Evolutionary conservation across 352 stramenopile species (phyloP).

Genomic region (Phytophthora brassicae): DNA sequence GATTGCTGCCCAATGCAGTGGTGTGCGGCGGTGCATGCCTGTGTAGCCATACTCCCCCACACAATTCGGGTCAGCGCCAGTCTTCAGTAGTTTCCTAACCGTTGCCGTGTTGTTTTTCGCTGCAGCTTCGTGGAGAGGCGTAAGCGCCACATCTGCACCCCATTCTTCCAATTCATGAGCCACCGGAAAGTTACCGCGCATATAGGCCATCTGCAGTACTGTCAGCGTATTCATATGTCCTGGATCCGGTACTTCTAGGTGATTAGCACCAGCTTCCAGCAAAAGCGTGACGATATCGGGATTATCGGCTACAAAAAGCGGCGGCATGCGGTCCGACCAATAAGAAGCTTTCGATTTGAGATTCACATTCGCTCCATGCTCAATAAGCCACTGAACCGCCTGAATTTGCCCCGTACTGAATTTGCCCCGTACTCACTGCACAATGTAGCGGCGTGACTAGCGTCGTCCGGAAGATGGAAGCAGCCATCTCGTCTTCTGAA

Average conservation of each 20-base stretch:
- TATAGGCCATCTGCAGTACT: conserved; percentile 63
- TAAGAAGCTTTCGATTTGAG: conserved; percentile 60
- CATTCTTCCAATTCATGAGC: conserved; percentile 66
- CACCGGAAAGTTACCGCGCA: conserved; percentile 67
- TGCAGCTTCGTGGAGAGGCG: conserved; percentile 67
- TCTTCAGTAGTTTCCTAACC: conserved; percentile 52
- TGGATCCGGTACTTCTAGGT: conserved; percentile 65
- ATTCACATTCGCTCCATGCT: conserved; percentile 61
- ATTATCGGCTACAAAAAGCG: conserved; percentile 71
- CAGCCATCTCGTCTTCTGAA: conserved; percentile 49
- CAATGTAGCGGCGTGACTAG: conserved; percentile 73
- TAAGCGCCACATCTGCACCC: conserved; percentile 71
- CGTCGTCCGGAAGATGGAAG: conserved; percentile 69
- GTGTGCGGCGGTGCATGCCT: conserved; percentile 66
- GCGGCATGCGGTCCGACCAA: conserved; percentile 61
- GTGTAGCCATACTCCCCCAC: conserved; percentile 70
- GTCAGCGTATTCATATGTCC: conserved; percentile 74
- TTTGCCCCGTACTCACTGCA: conserved; percentile 63
- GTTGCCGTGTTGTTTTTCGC: conserved; percentile 36
- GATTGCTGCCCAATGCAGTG: conserved; percentile 73
- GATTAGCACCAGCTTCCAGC: conserved; percentile 65
- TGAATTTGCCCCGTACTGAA: conserved; percentile 59
- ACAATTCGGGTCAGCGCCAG: conserved; percentile 59
- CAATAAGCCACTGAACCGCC: conserved; percentile 55
- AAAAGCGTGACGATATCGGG: conserved; percentile 64